Evolutionary conservation across 345 rosid genomes (phyloP).

Genomic region (Bruguiera parviflora): DNA sequence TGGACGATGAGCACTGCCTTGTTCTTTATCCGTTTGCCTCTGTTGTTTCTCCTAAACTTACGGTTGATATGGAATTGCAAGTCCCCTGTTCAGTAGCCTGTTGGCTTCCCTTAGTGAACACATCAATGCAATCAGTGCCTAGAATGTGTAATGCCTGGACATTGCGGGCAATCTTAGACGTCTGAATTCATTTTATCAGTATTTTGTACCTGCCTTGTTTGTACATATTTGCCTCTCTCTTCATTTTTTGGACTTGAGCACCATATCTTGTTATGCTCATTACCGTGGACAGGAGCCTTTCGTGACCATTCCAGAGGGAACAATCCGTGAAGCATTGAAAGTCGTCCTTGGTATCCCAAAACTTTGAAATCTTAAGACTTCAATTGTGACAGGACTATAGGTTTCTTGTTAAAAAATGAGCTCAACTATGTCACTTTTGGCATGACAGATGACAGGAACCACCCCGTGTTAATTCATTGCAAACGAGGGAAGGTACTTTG

Average conservation of each 20-base stretch:
- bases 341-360: slow-evolving; percentile 51
- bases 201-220: no score
- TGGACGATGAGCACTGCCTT: no score
- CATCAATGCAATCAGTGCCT: no score
- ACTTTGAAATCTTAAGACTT: slow-evolving; percentile 2
- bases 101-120: no score
- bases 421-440: slow-evolving; percentile 5
- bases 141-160: no score
- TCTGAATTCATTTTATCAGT: no score
- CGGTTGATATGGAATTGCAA: no score
- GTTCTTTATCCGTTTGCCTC: no score
- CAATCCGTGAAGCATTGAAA: slow-evolving; percentile 65
- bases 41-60: no score
- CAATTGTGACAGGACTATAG: background rate
- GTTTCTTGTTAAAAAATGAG: slow-evolving; percentile 3
- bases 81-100: no score
- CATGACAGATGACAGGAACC: slow-evolving; percentile 55
- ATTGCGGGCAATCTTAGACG: no score
- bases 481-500: slow-evolving; percentile 70
- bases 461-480: slow-evolving; percentile 72
- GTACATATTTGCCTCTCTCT: no score
- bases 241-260: background rate
- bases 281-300: slow-evolving; percentile 58
- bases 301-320: slow-evolving; percentile 60
- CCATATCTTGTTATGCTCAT: background rate